A percentile compares a stretch with the other conserved stretches of the same genome.
Evolutionary conservation across 352 stramenopile genomes (phyloP).

Genomic region (Phytophthora sojae): DNA sequence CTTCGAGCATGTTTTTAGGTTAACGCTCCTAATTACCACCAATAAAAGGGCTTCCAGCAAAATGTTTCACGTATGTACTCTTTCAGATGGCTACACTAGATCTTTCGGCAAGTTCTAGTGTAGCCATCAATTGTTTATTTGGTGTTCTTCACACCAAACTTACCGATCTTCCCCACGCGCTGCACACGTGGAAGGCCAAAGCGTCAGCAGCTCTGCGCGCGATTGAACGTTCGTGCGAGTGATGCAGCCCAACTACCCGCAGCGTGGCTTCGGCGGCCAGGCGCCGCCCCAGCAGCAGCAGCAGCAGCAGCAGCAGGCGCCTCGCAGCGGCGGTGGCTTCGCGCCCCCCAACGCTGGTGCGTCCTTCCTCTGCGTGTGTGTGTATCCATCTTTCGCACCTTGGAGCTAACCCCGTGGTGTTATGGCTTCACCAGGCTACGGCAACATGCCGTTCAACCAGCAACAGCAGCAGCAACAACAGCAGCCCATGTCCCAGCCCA

Average conservation of each 20-base stretch:
- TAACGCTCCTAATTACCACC: too few relatives aligned
- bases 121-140: too few relatives aligned
- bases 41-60: too few relatives aligned
- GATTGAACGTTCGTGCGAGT: conserved; percentile 16
- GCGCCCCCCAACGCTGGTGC: conserved; percentile 16
- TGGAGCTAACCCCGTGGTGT: not conserved
- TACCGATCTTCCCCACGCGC: not conserved
- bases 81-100: not conserved
- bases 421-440: conserved; percentile 23
- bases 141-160: too few relatives aligned
- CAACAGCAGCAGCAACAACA: conserved; percentile 48
- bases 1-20: too few relatives aligned
- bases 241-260: conserved; percentile 56
- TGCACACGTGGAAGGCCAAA: conserved; percentile 42
- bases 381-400: not conserved
- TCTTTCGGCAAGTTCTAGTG: not conserved
- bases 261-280: conserved; percentile 41
- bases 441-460: conserved; percentile 29
- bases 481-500: conserved; percentile 46
- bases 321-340: conserved; percentile 38
- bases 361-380: not conserved
- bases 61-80: too few relatives aligned
- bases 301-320: conserved; percentile 45
- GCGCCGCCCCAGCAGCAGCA: conserved; percentile 12
- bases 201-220: conserved; percentile 6